Conservation (phyloP, 2,329 filamentous ascomycete genomes). For the Phoma sp. region DNA sequence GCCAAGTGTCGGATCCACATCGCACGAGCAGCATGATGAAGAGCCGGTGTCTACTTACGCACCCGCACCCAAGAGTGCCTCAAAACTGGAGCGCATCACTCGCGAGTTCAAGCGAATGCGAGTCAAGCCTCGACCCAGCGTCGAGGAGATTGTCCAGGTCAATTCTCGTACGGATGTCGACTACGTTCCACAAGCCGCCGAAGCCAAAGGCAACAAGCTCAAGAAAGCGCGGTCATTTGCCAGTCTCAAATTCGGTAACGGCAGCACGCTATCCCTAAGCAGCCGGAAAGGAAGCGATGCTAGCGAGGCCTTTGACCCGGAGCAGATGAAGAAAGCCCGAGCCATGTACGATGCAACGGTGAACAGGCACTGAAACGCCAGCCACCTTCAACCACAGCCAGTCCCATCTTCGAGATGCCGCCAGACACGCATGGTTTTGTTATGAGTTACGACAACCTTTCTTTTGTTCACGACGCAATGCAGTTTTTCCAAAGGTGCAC, state of each 20-base stretch:
- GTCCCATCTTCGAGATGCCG: neutral
- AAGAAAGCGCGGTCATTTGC: constrained; percentile 48
- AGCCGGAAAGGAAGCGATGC: constrained; percentile 45
- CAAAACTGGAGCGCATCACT: constrained; percentile 65
- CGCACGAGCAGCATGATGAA: constrained; percentile 34
- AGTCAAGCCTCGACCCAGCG: constrained; percentile 57
- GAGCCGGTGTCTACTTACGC: constrained; percentile 27
- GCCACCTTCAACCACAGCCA: neutral
- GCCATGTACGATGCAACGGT: constrained; percentile 43
- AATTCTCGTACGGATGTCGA: constrained; percentile 31
- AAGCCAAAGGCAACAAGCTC: constrained; percentile 42
- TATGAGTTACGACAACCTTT: constrained; percentile 28
- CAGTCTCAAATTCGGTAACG: constrained; percentile 38
- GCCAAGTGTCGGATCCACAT: constrained; percentile 37
- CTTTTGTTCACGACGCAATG: constrained; percentile 25
- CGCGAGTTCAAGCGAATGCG: constrained; percentile 66
- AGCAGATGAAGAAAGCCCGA: constrained; percentile 47
- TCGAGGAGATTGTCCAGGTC: constrained; percentile 55
- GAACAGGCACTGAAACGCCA: constrained; percentile 18
- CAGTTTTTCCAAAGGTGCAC: constrained; percentile 4
- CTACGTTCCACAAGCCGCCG: constrained; percentile 22
- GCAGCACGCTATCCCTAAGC: constrained; percentile 40
- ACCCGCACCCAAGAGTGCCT: constrained; percentile 44
- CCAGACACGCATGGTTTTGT: constrained; percentile 8
- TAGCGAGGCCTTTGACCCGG: constrained; percentile 39